These are phyloP conservation scores for Citrullus amarus DNA, from an alignment of 306 rosid species.

Conservation along the genomic window DNA sequence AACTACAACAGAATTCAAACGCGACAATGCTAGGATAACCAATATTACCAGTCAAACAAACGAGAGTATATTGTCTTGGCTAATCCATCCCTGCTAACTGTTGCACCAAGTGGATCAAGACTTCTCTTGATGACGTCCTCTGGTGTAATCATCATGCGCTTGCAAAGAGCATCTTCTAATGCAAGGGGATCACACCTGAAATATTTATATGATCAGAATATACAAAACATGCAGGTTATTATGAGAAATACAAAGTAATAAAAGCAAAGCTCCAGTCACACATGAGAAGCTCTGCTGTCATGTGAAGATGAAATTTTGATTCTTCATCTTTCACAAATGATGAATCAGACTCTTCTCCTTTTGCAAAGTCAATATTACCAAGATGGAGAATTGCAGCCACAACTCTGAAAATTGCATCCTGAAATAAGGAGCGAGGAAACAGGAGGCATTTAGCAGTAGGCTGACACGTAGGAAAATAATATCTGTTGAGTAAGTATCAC, in stretches of 20 bases:
- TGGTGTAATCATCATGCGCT: slow-evolving; percentile 80
- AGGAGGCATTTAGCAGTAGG: not conserved
- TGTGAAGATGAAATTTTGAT: slow-evolving; percentile 66
- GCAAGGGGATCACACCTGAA: slow-evolving; percentile 60
- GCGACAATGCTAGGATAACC: not conserved
- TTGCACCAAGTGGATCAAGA: slow-evolving; percentile 68
- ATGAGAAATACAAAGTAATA: slow-evolving; percentile 13
- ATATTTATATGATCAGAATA: slow-evolving; percentile 14
- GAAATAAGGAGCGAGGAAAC: slow-evolving; percentile 11
- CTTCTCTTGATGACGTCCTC: slow-evolving; percentile 75
- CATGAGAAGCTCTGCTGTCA: slow-evolving; percentile 88
- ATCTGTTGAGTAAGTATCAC: slow-evolving; percentile 23
- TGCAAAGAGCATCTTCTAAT: slow-evolving; percentile 67
- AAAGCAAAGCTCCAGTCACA: slow-evolving; percentile 26
- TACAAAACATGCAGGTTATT: slow-evolving; percentile 1
- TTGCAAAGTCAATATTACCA: slow-evolving; percentile 61
- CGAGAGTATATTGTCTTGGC: slow-evolving; percentile 83
- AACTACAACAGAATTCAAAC: slow-evolving; percentile 4
- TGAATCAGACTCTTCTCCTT: slow-evolving; percentile 60
- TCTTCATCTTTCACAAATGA: slow-evolving; percentile 60
- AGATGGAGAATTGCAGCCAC: slow-evolving; percentile 94
- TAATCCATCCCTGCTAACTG: slow-evolving; percentile 81
- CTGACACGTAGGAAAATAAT: not conserved
- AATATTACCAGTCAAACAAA: slow-evolving; percentile 68
- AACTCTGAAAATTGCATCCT: slow-evolving; percentile 89